Evolutionary conservation across 1,284 basidiomycete species (phyloP), one percentile per base, ranked within the genome.

Genomic region (Cystobasidium pallidum): DNA sequence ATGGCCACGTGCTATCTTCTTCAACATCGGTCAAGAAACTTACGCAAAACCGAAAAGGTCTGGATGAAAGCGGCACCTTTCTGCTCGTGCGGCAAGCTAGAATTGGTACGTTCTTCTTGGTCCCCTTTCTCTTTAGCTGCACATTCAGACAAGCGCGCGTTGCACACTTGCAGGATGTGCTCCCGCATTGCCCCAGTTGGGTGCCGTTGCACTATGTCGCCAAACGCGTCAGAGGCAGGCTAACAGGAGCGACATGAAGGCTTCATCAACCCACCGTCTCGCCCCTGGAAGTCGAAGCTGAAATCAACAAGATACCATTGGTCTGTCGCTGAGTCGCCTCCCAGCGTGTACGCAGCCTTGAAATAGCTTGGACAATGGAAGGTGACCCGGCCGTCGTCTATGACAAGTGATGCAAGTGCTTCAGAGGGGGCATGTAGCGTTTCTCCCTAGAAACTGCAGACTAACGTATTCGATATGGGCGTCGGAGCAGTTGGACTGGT

Each of bases 281-380:
- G 26, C 6, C 91, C 84, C n/a, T 82, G 86, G 73, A 92, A 87
- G 36, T 90, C 82, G 76, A 92, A 93, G 76, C 88, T 87, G 1
- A 91, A 86, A 74, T 88, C 84, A 10, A 90, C 86, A 77, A 92
- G 88, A 80, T 91, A 92, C 92, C 91, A 94, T 0, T 88, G 86
- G 72, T 90, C 89, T 34, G 86, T 83, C 68, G 83, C 83, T 73
- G 86, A 83, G 3, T 86, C 86, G 7, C 91, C 91, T 41, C 84
- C 84, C 39, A 93, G 82, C 74, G 88, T 91, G 39, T 93, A 80
- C 0, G 88, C 88, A 2, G 86, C 85, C 77, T 89, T 86, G 78
- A 94, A 94, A n/a, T 92, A 82, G 24, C 86, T 85, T 0, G 86
- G 86, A 0, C 88, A 88, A 3, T 83, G 85, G 77, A 95, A 93